These are phyloP conservation scores for Botrytis sinoallii DNA, from an alignment of 2,329 filamentous ascomycete species.

Conservation along the genomic window DNA sequence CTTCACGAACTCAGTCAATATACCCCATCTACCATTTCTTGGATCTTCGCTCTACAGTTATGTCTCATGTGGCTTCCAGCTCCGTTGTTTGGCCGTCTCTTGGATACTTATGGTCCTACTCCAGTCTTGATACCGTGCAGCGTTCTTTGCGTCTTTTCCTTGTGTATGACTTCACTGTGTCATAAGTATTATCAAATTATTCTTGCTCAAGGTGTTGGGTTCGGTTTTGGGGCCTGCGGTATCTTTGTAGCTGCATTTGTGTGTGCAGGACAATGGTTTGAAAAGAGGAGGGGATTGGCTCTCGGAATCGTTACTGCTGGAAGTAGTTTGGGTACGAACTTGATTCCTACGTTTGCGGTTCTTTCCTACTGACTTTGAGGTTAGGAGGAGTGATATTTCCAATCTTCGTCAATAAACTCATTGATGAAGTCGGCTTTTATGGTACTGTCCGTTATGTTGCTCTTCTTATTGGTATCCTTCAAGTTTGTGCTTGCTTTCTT, in stretches of 20 bases:
- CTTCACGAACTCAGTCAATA: neutral
- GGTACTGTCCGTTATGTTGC: slow-evolving; percentile 2
- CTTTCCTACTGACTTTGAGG: neutral
- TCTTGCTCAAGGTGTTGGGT: slow-evolving; percentile 46
- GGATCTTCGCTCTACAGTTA: slow-evolving; percentile 17
- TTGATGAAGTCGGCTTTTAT: neutral
- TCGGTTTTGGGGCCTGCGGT: slow-evolving; percentile 44
- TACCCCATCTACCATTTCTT: slow-evolving; percentile 10
- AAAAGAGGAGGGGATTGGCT: slow-evolving; percentile 45
- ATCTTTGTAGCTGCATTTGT: slow-evolving; percentile 44
- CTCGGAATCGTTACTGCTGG: slow-evolving; percentile 48
- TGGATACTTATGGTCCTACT: slow-evolving; percentile 60
- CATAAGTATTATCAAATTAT: slow-evolving; percentile 54
- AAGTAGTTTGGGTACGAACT: slow-evolving; percentile 42
- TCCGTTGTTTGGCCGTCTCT: slow-evolving; percentile 58
- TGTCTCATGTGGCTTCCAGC: slow-evolving; percentile 41
- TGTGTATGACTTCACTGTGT: slow-evolving; percentile 62
- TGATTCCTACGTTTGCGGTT: slow-evolving; percentile 44
- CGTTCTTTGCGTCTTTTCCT: slow-evolving; percentile 55
- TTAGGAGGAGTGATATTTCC: slow-evolving; percentile 35
- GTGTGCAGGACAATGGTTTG: slow-evolving; percentile 47
- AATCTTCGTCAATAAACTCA: slow-evolving; percentile 39
- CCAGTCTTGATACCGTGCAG: slow-evolving; percentile 51
- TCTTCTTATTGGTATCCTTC: neutral
- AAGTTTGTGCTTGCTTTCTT: neutral